Evolutionary conservation across 2,329 filamentous ascomycete genomes (phyloP).

Genomic region (Cladosporium cucumerinum): DNA sequence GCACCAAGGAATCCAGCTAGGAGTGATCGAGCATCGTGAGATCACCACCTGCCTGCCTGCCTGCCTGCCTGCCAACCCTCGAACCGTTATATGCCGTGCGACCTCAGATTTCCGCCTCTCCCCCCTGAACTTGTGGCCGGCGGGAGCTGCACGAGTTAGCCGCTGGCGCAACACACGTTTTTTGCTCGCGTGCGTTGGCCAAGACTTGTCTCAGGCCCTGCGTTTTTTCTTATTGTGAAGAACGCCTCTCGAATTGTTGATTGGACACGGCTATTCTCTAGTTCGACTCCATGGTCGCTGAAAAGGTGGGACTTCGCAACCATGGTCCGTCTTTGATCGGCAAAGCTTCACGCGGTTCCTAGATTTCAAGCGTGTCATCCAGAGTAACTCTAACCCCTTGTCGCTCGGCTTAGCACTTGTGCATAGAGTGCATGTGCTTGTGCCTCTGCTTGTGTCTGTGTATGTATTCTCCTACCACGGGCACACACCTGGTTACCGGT

Average conservation of each 20-base stretch:
- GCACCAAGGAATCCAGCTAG: neutral
- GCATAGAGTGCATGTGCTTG: neutral
- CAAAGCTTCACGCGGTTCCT: neutral
- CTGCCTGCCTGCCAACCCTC: neutral
- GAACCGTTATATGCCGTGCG: constrained; percentile 1
- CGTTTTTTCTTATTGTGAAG: constrained; percentile 6
- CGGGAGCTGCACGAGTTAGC: constrained; percentile 8
- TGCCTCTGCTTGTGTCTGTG: neutral
- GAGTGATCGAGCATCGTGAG: constrained; percentile 1
- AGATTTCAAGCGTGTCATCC: neutral
- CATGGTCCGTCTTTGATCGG: neutral
- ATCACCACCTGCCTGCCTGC: neutral
- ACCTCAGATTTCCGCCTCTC: neutral
- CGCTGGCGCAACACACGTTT: constrained; percentile 13
- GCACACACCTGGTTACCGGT: neutral
- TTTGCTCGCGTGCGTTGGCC: neutral
- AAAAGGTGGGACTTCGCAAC: constrained; percentile 1
- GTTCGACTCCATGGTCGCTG: constrained; percentile 4
- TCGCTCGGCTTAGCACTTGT: neutral
- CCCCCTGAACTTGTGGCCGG: neutral
- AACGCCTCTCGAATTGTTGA: neutral
- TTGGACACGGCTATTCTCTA: constrained; percentile 1
- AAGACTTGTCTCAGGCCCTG: constrained; percentile 11
- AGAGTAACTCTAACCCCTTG: neutral
- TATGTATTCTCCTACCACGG: neutral